phyloP scores from a whole-genome alignment of 2,329 filamentous ascomycete species.

The Fusarium paranaense region DNA sequence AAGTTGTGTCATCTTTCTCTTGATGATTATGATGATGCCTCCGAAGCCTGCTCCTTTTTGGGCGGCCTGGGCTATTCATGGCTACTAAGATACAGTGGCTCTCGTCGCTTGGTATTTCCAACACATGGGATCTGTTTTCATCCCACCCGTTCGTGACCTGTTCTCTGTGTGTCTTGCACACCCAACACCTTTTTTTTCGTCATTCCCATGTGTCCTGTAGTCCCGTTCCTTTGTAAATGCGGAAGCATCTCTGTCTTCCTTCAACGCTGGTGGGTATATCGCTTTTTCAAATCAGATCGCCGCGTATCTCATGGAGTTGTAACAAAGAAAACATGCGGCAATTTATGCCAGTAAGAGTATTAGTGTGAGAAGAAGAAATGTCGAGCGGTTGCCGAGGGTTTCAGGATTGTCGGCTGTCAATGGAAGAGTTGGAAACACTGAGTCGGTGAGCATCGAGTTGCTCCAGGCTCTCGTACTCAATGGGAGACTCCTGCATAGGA shows the following conservation, averaged over 20 bases:
- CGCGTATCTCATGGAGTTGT: slow-evolving; percentile 41
- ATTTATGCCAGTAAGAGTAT: slow-evolving; percentile 11
- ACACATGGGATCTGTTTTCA: slow-evolving; percentile 27
- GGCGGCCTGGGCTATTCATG: slow-evolving; percentile 29
- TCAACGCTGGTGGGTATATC: slow-evolving; percentile 47
- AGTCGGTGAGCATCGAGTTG: slow-evolving; percentile 46
- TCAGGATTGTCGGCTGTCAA: slow-evolving; percentile 26
- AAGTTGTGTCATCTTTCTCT: slow-evolving; percentile 1
- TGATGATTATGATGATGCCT: slow-evolving; percentile 20
- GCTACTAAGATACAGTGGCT: slow-evolving; percentile 31
- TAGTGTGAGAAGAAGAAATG: slow-evolving; percentile 14
- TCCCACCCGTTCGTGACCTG: slow-evolving; percentile 15
- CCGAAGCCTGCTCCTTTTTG: slow-evolving; percentile 29
- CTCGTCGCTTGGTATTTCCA: slow-evolving; percentile 21
- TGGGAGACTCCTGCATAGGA: slow-evolving; percentile 50
- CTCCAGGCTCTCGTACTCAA: slow-evolving; percentile 56
- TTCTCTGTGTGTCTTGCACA: slow-evolving; percentile 26
- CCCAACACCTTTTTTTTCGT: slow-evolving; percentile 27
- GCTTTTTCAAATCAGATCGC: slow-evolving; percentile 42
- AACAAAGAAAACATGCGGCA: slow-evolving; percentile 29
- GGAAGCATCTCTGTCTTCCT: slow-evolving; percentile 39
- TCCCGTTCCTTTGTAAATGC: slow-evolving; percentile 41
- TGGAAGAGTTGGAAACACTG: slow-evolving; percentile 39
- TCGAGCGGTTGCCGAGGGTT: neutral
- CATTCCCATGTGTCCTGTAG: slow-evolving; percentile 41